phyloP scores from a whole-genome alignment of 805 yeast species.

The Sporopachydermia quercuum region DNA sequence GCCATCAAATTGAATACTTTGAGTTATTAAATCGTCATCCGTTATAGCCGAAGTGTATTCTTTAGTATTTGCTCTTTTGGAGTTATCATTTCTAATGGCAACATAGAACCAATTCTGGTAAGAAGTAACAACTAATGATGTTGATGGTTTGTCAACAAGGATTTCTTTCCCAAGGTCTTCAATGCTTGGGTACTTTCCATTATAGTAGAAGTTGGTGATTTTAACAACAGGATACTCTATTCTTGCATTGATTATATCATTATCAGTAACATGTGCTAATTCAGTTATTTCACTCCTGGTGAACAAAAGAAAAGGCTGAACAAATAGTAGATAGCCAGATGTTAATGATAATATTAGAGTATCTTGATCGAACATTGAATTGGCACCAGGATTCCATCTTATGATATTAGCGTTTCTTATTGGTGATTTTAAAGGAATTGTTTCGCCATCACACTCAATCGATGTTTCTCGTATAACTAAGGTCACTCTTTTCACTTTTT shows the following conservation, averaged over 20 bases:
- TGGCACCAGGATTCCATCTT: background rate
- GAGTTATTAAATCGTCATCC: background rate
- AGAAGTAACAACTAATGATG: background rate
- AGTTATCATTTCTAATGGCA: background rate
- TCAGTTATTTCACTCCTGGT: no score
- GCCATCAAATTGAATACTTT: background rate
- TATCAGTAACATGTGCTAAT: background rate
- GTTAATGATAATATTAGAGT: background rate
- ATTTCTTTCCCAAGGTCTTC: background rate
- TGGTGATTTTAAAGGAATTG: background rate
- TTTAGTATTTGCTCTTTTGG: no score
- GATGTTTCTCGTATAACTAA: background rate
- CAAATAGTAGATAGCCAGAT: background rate
- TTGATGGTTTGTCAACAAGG: background rate
- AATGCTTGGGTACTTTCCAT: background rate
- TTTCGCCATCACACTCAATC: background rate
- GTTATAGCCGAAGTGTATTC: background rate
- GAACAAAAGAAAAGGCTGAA: background rate
- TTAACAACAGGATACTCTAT: background rate
- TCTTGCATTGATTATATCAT: background rate
- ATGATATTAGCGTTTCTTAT: background rate
- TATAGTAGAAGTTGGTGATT: background rate
- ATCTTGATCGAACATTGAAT: background rate
- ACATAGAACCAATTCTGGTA: background rate
- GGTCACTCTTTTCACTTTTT: background rate